Base-by-base conservation (phyloP, 768 basidiomycete species). In the Rhodotorula sphaerocarpa region DNA sequence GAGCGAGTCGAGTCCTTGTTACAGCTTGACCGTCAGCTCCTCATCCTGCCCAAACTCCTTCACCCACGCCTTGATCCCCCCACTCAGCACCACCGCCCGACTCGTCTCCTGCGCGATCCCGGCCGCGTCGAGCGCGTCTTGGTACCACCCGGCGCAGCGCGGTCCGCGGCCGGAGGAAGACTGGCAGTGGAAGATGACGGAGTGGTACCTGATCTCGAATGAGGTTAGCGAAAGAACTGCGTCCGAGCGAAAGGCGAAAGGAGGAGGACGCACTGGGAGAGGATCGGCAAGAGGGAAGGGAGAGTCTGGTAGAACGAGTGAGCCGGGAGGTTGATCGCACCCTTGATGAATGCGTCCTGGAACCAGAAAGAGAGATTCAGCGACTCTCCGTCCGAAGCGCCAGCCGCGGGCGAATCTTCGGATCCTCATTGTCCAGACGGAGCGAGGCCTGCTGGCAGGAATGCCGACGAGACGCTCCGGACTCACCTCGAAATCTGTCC, bases 311-410 rank as follows among this genome's bases (percentile, higher is more conserved):
- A 74, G 71, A 79, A 78, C 1, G 78, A 76, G 47, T 80, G 78
- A 0, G 78, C 79, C 16, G 79, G 79, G 2, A 79, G 73, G 69
- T 79, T 80, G 62, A 79, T 73, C 2, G 78, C 77, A 25, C 74
- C 73, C 3, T 66, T 70, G 60, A 78, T 64, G 63, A 58, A 65
- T 25, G 45, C 62, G 27, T 30, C 33, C 67, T 61, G 50, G 18
- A n/a, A 16, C 31, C 15, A 3, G 3, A 2, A 21, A 25, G 15
- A 12, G 28, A 39, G 39, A 39, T 18, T 39, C 6, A 12, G 20
- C 23, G 7, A 10, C 43, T 44, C 20, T 44, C 43, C 7, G 43
- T 44, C 14, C 43, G 7, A 21, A 7, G 43, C 43, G 11, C 43
- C 23, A 7, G 15, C 43, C 6, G 27, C 12, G 27, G 7, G 27